phyloP scores from a whole-genome alignment of 1,139 yeast species.

The Meyerozyma elateridarum region DNA sequence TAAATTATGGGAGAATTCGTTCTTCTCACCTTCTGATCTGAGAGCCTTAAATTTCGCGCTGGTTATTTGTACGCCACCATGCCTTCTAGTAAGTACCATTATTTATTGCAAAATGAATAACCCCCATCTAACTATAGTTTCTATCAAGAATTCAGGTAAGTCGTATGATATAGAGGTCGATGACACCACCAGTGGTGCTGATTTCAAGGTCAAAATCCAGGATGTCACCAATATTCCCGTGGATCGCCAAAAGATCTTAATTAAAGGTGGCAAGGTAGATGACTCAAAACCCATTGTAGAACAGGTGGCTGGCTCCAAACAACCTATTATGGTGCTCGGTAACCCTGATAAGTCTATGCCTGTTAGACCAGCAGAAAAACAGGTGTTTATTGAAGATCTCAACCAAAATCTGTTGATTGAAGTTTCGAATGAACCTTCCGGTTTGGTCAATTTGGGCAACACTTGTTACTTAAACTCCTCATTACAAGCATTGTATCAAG shows the following conservation, averaged over 20 bases:
- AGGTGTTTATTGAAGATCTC: constrained; percentile 68
- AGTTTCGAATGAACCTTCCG: constrained; percentile 60
- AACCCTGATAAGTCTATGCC: constrained; percentile 74
- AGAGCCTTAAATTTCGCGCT: no score
- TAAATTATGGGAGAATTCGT: no score
- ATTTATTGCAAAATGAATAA: neutral
- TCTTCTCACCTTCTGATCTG: no score
- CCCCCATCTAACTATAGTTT: constrained; percentile 22
- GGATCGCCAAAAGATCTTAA: constrained; percentile 82
- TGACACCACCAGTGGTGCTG: constrained; percentile 54
- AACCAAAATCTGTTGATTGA: constrained; percentile 39
- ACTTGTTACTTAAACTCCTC: constrained; percentile 94
- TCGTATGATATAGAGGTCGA: constrained; percentile 64
- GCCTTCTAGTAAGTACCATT: neutral
- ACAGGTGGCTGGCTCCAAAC: constrained; percentile 53
- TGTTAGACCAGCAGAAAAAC: constrained; percentile 50
- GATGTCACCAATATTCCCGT: constrained; percentile 77
- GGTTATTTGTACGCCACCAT: constrained; percentile 1
- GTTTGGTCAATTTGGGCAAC: constrained; percentile 84
- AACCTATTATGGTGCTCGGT: constrained; percentile 84
- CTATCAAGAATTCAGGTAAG: constrained; percentile 83
- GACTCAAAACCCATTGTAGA: constrained; percentile 49
- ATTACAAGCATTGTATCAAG: constrained; percentile 69
- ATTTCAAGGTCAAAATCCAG: constrained; percentile 67
- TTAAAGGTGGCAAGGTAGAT: constrained; percentile 82